These are phyloP conservation scores for Colletotrichum trifolii DNA, from an alignment of 2,329 filamentous ascomycete genomes.

Conservation along the genomic window DNA sequence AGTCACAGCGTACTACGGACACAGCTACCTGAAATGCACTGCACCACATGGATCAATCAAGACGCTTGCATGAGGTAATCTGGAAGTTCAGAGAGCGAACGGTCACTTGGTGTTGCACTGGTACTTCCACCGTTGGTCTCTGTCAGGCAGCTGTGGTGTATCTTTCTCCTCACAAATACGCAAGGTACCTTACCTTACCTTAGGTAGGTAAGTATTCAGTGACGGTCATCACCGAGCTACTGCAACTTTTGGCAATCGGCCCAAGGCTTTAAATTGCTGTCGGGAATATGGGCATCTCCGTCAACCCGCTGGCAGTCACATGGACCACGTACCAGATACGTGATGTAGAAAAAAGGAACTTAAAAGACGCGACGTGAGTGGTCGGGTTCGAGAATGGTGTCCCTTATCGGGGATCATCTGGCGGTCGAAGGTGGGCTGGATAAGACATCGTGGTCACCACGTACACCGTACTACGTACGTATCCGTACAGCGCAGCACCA, in stretches of 20 bases:
- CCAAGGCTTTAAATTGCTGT: no score
- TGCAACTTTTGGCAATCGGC: no score
- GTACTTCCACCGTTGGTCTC: no score
- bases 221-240: no score
- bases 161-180: no score
- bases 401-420: conserved; percentile 26
- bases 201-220: no score
- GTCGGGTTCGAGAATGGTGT: background rate
- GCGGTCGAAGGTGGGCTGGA: conserved; percentile 15
- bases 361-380: conserved; percentile 28
- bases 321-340: conserved; percentile 2
- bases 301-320: conserved; percentile 13
- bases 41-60: conserved; percentile 7
- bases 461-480: no score
- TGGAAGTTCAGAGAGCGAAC: no score
- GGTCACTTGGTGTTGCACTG: no score
- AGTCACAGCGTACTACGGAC: background rate
- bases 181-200: no score
- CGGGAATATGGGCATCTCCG: background rate
- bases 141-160: no score
- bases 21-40: conserved; percentile 9
- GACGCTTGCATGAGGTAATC: no score
- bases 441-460: conserved; percentile 9
- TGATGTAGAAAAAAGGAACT: background rate
- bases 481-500: background rate